Percentiles rank a stretch among this genome's conserved stretches.
Evolutionary conservation across 257 asterid genomes (phyloP).

Genomic region (Capsicum chinense): DNA sequence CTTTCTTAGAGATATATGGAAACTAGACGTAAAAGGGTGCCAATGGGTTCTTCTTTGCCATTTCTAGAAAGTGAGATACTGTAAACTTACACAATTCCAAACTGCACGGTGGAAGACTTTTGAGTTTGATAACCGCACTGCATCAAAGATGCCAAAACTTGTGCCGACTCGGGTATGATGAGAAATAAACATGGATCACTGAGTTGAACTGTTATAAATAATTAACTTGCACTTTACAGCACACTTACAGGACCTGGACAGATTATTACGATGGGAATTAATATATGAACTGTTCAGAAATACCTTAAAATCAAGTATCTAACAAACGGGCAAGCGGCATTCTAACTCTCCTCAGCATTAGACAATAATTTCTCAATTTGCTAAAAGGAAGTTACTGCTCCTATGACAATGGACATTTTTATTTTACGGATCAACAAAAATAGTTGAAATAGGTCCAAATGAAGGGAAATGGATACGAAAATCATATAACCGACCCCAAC

Average conservation of each 20-base stretch:
- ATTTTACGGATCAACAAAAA: background rate
- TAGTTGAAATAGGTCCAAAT: background rate
- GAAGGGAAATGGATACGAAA: background rate
- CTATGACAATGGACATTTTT: background rate
- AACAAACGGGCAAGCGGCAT: background rate
- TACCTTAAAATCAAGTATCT: background rate
- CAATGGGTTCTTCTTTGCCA: background rate
- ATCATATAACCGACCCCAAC: background rate
- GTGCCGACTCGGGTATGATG: background rate
- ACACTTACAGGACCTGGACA: background rate
- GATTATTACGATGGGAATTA: background rate
- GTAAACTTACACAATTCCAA: background rate
- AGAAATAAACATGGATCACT: background rate
- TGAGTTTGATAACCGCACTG: background rate
- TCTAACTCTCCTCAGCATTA: background rate
- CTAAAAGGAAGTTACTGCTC: background rate
- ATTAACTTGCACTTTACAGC: background rate
- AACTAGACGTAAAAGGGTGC: slow-evolving; percentile 1
- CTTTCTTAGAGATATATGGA: background rate
- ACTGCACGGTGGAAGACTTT: background rate
- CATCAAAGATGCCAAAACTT: background rate
- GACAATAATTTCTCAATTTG: background rate
- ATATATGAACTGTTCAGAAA: background rate
- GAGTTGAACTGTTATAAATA: background rate
- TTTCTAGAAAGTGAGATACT: background rate